These are phyloP conservation scores for Agaricus subrufescens DNA, from an alignment of 768 basidiomycete genomes.

Conservation along the genomic window DNA sequence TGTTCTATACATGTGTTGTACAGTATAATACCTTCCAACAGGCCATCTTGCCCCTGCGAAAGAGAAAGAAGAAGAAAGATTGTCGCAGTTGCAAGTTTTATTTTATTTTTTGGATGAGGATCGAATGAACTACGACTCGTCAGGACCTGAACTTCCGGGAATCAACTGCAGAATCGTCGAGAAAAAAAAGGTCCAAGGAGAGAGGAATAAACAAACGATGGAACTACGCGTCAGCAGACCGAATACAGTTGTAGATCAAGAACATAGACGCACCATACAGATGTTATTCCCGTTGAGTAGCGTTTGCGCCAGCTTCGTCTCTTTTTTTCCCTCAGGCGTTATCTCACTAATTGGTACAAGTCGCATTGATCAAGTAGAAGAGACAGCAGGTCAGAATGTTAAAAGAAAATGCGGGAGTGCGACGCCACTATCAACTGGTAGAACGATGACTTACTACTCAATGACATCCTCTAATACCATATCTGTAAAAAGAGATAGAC, in stretches of 20 bases:
- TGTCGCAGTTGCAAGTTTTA: too few species aligned
- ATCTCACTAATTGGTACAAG: slow-evolving; percentile 53
- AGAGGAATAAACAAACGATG: not conserved
- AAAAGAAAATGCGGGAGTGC: not conserved
- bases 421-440: not conserved
- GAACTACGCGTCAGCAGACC: not conserved
- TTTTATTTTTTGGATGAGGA: not conserved
- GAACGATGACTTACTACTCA: slow-evolving; percentile 68
- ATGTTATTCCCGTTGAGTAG: slow-evolving; percentile 94
- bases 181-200: not conserved
- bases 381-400: not conserved
- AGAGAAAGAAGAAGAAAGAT: too few species aligned
- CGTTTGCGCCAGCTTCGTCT: slow-evolving; percentile 82
- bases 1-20: too few species aligned
- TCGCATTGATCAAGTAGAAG: not conserved
- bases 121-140: slow-evolving; percentile 1
- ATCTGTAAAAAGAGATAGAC: slow-evolving; percentile 36
- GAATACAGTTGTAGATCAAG: not conserved
- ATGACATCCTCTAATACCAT: slow-evolving; percentile 96
- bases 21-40: too few species aligned
- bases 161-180: slow-evolving; percentile 21
- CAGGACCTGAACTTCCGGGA: slow-evolving; percentile 33
- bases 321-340: slow-evolving; percentile 77
- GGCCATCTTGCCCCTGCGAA: too few species aligned
- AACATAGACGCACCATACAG: slow-evolving; percentile 67